Evolutionary conservation across 1,284 basidiomycete species (phyloP), one percentile per base, ranked within the genome.

Genomic region (Ustilago vetiveriae): DNA sequence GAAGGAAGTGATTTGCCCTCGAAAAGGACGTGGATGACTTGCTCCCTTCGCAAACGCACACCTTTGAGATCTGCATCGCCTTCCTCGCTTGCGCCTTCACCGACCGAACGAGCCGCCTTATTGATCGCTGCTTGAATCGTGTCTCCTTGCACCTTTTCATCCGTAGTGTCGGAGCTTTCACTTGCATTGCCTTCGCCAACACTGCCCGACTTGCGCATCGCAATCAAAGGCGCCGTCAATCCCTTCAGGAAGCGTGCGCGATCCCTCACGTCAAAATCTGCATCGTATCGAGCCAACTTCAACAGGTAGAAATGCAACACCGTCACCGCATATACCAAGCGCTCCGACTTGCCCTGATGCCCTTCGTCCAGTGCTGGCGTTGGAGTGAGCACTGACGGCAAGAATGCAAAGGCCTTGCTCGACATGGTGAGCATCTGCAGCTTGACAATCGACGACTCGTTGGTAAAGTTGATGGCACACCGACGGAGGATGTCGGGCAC

Each of bases 401-500:
- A 35, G 22, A 75, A 66, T 3, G 71, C 62, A 13, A 64, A 60
- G 4, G 62, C 51, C 43, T 82, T 82, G 38, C 73, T 56, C 13
- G 79, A 74, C n/a, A 66, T 66, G 19, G 71, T 70, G 23, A 81
- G 33, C 24, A 79, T 74, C 29, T 74, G 70, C 24, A 76, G 51
- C 50, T 78, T 77, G 24, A 74, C 73, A 0, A 19, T 30, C 1
- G 48, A 19, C 3, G 56, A 37, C 51, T 82, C 80, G 48, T 76
- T 70, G 38, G 43, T 30, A 45, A 79, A 82, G 53, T 79, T 79
- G 23, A 71, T 17, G 3, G 73, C 74, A 8, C 76, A 71, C 19
- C 68, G 72, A 2, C 79, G 73, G n/a, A 82, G 51, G 24, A 82
- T 35, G 30, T 82, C 80, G 2, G 76, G 75, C 11, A 71, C 46